A percentile compares a stretch with the other conserved stretches of the same genome.
Conservation (phyloP, 345 rosid species). For the Erodium maritimum region DNA sequence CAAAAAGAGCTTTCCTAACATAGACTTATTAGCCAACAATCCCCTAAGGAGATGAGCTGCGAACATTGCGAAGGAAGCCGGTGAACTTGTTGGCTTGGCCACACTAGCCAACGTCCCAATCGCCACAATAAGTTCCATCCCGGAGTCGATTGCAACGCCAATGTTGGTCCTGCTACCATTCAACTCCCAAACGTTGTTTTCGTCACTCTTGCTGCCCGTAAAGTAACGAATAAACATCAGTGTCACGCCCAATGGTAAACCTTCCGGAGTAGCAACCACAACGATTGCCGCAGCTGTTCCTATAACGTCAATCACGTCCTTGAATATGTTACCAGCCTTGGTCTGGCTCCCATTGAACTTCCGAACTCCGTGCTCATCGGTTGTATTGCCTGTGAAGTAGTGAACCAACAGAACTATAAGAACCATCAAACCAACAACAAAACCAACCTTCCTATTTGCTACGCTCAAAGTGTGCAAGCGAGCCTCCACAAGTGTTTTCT, state of each 20-base stretch:
- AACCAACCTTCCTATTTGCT: slow-evolving; percentile 45
- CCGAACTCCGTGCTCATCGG: too few relatives aligned
- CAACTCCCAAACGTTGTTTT: too few relatives aligned
- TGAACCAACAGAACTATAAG: slow-evolving; percentile 43
- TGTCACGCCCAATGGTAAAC: slow-evolving; percentile 70
- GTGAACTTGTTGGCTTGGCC: too few relatives aligned
- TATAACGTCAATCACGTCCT: slow-evolving; percentile 45
- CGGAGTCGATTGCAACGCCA: too few relatives aligned
- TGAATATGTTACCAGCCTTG: slow-evolving; percentile 30
- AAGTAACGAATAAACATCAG: slow-evolving; percentile 76
- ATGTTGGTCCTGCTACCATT: too few relatives aligned
- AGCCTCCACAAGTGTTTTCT: slow-evolving; percentile 55
- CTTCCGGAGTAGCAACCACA: slow-evolving; percentile 83
- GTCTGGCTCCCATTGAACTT: too few relatives aligned
- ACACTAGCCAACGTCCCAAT: too few relatives aligned
- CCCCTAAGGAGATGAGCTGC: slow-evolving; percentile 69
- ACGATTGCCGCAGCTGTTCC: slow-evolving; percentile 58
- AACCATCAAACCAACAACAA: slow-evolving; percentile 52
- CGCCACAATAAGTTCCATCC: too few relatives aligned
- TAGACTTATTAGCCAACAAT: slow-evolving; percentile 72
- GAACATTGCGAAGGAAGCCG: too few relatives aligned
- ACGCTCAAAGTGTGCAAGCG: slow-evolving; percentile 58
- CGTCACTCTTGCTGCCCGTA: too few relatives aligned
- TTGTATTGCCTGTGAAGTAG: too few relatives aligned
- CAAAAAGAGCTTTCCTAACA: slow-evolving; percentile 83